phyloP scores from a whole-genome alignment of 2,329 filamentous ascomycete species.

The Kalmusia sp. region DNA sequence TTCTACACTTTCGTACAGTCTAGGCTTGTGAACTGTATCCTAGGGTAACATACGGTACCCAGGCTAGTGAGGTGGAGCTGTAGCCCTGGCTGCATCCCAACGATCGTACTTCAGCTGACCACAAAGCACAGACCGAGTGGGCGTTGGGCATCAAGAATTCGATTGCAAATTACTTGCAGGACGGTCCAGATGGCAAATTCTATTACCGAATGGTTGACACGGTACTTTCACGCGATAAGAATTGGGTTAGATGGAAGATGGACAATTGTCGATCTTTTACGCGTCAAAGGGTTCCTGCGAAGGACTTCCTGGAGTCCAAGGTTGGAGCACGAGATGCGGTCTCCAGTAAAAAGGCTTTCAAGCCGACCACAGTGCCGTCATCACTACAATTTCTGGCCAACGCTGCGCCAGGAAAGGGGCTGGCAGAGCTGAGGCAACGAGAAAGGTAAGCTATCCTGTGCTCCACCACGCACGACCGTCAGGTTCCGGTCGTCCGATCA shows the following conservation, averaged over 20 bases:
- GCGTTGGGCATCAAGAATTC: conserved; percentile 75
- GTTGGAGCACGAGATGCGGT: conserved; percentile 70
- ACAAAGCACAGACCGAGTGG: conserved; percentile 75
- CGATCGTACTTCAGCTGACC: conserved; percentile 43
- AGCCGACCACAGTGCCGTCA: conserved; percentile 49
- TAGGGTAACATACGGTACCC: conserved; percentile 1
- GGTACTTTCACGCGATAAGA: conserved; percentile 93
- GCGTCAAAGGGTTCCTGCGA: conserved; percentile 71
- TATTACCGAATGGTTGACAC: conserved; percentile 98
- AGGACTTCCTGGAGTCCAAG: conserved; percentile 74
- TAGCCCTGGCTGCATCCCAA: conserved; percentile 22
- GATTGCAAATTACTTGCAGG: conserved; percentile 84
- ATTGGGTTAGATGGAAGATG: conserved; percentile 98
- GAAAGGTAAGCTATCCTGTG: conserved; percentile 61
- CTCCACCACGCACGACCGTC: no score
- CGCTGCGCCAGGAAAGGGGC: conserved; percentile 64
- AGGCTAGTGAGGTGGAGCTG: no score
- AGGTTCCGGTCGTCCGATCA: conserved; percentile 37
- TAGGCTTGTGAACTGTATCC: not conserved
- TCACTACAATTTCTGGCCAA: conserved; percentile 73
- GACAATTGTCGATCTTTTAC: conserved; percentile 91
- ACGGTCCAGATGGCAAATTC: conserved; percentile 83
- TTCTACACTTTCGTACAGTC: not conserved
- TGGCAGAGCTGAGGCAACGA: conserved; percentile 73
- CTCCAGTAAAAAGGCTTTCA: conserved; percentile 70